Conservation (phyloP, 306 rosid species). For the Malus orientalis region DNA sequence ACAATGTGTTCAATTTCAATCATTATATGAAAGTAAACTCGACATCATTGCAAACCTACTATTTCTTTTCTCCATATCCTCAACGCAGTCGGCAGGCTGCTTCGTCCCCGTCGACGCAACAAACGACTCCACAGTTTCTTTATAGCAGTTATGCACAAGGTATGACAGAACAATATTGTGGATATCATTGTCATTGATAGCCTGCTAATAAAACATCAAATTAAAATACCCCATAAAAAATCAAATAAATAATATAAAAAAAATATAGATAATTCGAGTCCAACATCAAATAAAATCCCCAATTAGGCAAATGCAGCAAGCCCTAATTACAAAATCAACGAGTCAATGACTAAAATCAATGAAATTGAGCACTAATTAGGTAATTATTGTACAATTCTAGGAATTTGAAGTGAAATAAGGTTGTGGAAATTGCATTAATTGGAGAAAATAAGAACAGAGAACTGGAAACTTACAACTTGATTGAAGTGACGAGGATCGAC, state of each 20-base stretch:
- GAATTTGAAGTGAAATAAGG: background rate
- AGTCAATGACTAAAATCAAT: background rate
- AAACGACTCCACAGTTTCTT: slow-evolving; percentile 74
- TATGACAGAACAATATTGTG: slow-evolving; percentile 64
- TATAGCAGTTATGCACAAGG: slow-evolving; percentile 80
- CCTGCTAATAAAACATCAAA: slow-evolving; percentile 35
- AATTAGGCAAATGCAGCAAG: background rate
- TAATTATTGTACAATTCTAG: background rate
- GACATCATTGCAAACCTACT: slow-evolving; percentile 29
- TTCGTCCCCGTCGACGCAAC: slow-evolving; percentile 61
- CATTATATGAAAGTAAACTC: background rate
- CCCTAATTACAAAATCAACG: background rate
- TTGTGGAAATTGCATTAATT: background rate
- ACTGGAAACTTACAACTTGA: slow-evolving; percentile 39
- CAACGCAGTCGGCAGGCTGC: slow-evolving; percentile 47
- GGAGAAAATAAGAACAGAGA: background rate
- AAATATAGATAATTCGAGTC: background rate
- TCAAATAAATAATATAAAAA: background rate
- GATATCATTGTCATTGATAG: slow-evolving; percentile 54
- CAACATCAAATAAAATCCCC: background rate
- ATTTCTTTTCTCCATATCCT: slow-evolving; percentile 81
- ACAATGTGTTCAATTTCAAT: background rate
- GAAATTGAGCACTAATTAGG: background rate
- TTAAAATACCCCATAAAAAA: slow-evolving; percentile 3
- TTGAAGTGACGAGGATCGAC: slow-evolving; percentile 77